Conservation (phyloP, 306 rosid species). For the Coriaria nepalensis region DNA sequence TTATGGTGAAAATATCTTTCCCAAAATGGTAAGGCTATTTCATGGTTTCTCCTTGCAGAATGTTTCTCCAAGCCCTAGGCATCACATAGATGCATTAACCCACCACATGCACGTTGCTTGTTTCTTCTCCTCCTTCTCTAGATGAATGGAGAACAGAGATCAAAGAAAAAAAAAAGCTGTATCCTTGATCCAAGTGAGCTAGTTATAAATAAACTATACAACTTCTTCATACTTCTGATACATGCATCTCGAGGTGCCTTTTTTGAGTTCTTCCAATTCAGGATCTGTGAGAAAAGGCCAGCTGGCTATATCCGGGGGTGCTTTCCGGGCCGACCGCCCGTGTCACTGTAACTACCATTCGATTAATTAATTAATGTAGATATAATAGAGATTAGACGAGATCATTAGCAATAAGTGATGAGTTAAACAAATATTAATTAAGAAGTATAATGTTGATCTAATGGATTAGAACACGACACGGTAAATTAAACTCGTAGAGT, state of each 20-base stretch:
- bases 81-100: slow-evolving; percentile 36
- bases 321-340: no score
- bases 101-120: slow-evolving; percentile 33
- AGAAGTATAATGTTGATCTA: slow-evolving; percentile 25
- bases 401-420: no score
- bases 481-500: slow-evolving; percentile 13
- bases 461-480: slow-evolving; percentile 37
- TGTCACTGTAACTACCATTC: no score
- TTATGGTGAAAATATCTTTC: slow-evolving; percentile 24
- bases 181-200: slow-evolving; percentile 21
- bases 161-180: slow-evolving; percentile 17
- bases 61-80: slow-evolving; percentile 30
- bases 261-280: no score
- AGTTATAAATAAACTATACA: no score
- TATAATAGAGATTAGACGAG: no score
- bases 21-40: slow-evolving; percentile 31
- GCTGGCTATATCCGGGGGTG: no score
- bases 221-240: no score
- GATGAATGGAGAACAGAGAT: no score
- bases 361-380: no score
- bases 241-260: slow-evolving; percentile 33
- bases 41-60: slow-evolving; percentile 13
- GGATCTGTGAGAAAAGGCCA: no score
- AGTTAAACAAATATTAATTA: no score
- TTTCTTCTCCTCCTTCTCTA: slow-evolving; percentile 16